Conservation (phyloP, 169 alveolate genomes). For the Toxoplasma gondii region DNA sequence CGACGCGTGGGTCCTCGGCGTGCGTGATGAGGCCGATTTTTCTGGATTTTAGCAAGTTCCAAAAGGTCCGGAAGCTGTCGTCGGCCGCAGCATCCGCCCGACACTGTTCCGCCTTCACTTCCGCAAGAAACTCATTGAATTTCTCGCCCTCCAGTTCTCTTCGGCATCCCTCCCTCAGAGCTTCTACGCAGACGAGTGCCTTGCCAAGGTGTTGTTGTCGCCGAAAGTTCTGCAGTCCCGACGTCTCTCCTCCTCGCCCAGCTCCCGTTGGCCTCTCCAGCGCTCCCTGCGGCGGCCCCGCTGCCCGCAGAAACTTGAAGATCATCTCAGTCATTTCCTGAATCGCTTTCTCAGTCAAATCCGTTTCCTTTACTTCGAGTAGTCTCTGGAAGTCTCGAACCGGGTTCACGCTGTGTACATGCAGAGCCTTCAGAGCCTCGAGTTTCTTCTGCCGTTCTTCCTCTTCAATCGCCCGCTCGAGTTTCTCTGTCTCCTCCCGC, state of each 20-base stretch:
- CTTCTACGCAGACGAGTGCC: constrained; percentile 46
- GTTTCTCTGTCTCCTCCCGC: background rate
- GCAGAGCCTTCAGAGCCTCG: background rate
- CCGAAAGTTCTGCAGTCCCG: background rate
- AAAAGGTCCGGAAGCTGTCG: background rate
- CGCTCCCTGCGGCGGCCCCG: background rate
- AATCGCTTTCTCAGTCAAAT: constrained; percentile 39
- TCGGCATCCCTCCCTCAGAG: constrained; percentile 44
- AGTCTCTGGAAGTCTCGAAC: constrained; percentile 32
- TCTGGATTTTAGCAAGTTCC: background rate
- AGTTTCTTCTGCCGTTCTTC: background rate
- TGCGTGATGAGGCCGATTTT: constrained; percentile 26
- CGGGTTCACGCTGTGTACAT: constrained; percentile 34
- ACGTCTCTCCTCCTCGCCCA: background rate
- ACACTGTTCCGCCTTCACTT: background rate
- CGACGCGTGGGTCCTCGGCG: constrained; percentile 51
- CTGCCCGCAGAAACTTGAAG: background rate
- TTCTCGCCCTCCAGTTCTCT: constrained; percentile 33
- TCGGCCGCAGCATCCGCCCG: background rate
- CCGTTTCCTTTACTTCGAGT: constrained; percentile 30
- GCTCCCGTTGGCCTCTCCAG: background rate
- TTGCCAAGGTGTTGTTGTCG: constrained; percentile 23
- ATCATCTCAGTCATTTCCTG: constrained; percentile 39
- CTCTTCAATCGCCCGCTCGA: background rate
- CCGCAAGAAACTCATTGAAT: constrained; percentile 42